Conservation (phyloP, 2,329 filamentous ascomycete species). For the Alternaria incomplexa region DNA sequence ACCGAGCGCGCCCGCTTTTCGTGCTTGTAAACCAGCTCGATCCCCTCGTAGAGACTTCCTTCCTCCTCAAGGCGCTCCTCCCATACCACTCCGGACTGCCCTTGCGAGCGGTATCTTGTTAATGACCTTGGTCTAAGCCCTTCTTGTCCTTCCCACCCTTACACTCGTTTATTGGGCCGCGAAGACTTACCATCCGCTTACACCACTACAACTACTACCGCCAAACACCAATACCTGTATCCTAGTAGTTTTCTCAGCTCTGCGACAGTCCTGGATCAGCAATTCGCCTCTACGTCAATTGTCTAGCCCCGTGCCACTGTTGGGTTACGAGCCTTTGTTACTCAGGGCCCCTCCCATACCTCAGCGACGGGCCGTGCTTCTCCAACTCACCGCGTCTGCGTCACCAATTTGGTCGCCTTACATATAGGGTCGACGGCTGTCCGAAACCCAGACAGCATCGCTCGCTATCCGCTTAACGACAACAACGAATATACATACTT, state of each 20-base stretch:
- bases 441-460: not conserved
- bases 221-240: constrained; percentile 9
- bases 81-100: constrained; percentile 23
- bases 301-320: constrained; percentile 40
- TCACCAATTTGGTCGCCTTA: constrained; percentile 5
- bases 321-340: constrained; percentile 34
- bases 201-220: constrained; percentile 1
- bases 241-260: constrained; percentile 17
- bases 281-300: constrained; percentile 24
- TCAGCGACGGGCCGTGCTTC: constrained; percentile 15
- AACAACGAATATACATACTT: constrained; percentile 19
- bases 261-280: constrained; percentile 15
- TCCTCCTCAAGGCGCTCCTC: constrained; percentile 20
- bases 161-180: constrained; percentile 35
- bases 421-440: constrained; percentile 17
- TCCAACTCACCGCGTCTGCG: constrained; percentile 11
- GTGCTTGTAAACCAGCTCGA: constrained; percentile 31
- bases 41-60: constrained; percentile 21
- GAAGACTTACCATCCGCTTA: not conserved
- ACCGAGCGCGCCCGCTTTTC: constrained; percentile 22
- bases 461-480: constrained; percentile 24
- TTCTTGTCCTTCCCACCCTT: constrained; percentile 21
- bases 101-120: constrained; percentile 25
- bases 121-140: constrained; percentile 22
- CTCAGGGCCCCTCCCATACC: constrained; percentile 28